A percentile compares a stretch with the other conserved stretches of the same genome.
Conservation (phyloP, 805 yeast genomes). For the Saturnispora gosingensis region DNA sequence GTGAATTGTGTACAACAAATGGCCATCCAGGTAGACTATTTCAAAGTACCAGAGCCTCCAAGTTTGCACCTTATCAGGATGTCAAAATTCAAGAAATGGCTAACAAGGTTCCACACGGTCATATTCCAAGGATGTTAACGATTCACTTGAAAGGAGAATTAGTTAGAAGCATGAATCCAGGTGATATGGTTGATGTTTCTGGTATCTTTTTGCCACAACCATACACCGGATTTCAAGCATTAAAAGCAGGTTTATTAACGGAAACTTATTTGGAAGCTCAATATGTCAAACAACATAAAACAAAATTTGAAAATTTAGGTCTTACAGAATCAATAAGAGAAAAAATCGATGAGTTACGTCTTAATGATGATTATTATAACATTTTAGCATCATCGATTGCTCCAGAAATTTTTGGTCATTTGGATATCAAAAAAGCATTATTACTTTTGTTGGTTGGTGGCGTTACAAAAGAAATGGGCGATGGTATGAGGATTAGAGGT, state of each 20-base stretch:
- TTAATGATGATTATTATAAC: constrained; percentile 66
- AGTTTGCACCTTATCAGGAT: constrained; percentile 91
- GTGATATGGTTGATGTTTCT: constrained; percentile 87
- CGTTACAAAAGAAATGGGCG: constrained; percentile 88
- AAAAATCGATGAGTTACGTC: constrained; percentile 45
- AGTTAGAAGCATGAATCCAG: constrained; percentile 83
- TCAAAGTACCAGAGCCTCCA: constrained; percentile 92
- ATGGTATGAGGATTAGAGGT: constrained; percentile 96
- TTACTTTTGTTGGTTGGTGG: constrained; percentile 85
- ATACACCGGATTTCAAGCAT: constrained; percentile 89
- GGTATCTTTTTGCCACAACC: constrained; percentile 94
- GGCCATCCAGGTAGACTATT: constrained; percentile 81
- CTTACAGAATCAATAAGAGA: constrained; percentile 46
- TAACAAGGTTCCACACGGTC: constrained; percentile 96
- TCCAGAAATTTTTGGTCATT: constrained; percentile 93
- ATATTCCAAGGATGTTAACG: constrained; percentile 81
- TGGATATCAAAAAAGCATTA: constrained; percentile 87
- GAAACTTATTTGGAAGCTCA: constrained; percentile 92
- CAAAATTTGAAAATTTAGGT: constrained; percentile 63
- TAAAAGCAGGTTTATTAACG: constrained; percentile 85
- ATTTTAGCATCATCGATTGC: constrained; percentile 84
- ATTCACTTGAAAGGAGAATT: constrained; percentile 88
- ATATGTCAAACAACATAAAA: constrained; percentile 76
- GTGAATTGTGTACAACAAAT: constrained; percentile 68
- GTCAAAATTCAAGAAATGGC: constrained; percentile 91